A percentile compares a stretch with the other conserved stretches of the same genome.
Evolutionary conservation across 306 rosid species (phyloP).

Genomic region (Rosa persica): DNA sequence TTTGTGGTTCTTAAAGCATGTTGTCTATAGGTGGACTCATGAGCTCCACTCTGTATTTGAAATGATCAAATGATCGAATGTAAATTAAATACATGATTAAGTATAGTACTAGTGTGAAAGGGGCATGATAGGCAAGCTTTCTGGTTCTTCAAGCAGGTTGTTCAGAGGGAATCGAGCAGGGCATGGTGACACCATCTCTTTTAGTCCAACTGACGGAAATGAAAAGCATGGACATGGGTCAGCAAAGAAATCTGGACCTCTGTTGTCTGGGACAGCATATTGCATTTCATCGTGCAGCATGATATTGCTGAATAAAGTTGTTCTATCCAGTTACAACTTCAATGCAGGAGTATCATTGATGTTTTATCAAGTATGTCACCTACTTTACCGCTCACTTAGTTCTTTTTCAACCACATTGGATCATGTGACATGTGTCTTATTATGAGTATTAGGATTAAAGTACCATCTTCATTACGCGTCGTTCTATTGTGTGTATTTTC

Average conservation of each 20-base stretch:
- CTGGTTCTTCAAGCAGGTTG: constrained; percentile 44
- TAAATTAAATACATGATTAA: not conserved
- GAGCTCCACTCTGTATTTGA: not conserved
- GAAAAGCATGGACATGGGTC: constrained; percentile 58
- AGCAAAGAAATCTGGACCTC: constrained; percentile 59
- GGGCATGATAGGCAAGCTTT: constrained; percentile 1
- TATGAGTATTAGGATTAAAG: not conserved
- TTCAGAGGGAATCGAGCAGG: constrained; percentile 49
- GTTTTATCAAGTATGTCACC: constrained; percentile 74
- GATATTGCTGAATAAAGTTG: constrained; percentile 82
- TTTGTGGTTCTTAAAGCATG: not conserved
- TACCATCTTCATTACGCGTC: not conserved
- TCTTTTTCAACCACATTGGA: not conserved
- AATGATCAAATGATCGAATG: not conserved
- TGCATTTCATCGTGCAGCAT: constrained; percentile 91
- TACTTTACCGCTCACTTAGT: not conserved
- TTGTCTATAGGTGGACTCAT: not conserved
- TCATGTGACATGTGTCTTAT: not conserved
- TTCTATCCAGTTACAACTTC: constrained; percentile 73
- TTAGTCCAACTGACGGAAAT: constrained; percentile 36
- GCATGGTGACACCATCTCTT: constrained; percentile 27
- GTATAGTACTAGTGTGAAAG: not conserved
- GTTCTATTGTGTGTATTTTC: not conserved
- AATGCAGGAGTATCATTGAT: constrained; percentile 83
- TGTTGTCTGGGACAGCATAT: constrained; percentile 78